phyloP scores from a whole-genome alignment of 768 basidiomycete genomes.

The Tremella fuciformis region DNA sequence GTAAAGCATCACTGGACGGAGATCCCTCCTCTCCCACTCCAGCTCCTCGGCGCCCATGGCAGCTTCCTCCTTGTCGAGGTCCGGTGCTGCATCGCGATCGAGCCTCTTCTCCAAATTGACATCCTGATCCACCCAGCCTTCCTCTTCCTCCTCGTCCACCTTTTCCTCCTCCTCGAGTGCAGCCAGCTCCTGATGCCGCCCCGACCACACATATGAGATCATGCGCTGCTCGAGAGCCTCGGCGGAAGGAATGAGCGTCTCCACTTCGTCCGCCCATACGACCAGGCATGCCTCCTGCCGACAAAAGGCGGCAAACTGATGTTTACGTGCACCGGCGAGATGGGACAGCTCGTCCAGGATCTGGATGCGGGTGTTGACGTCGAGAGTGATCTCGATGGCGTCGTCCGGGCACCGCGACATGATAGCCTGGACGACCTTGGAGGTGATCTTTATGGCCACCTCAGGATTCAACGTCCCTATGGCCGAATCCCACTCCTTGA shows the following conservation, averaged over 20 bases:
- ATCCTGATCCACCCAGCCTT: conserved; percentile 34
- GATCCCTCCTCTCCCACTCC: conserved; percentile 39
- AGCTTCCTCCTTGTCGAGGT: conserved; percentile 16
- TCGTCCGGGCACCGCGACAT: conserved; percentile 43
- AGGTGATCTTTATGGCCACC: conserved; percentile 47
- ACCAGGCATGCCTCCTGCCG: conserved; percentile 79
- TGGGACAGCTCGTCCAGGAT: conserved; percentile 73
- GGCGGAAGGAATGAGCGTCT: conserved; percentile 63
- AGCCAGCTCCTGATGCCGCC: conserved; percentile 32
- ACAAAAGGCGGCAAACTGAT: conserved; percentile 85
- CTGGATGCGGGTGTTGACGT: conserved; percentile 78
- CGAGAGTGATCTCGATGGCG: conserved; percentile 56
- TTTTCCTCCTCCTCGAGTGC: conserved; percentile 27
- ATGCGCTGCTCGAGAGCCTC: conserved; percentile 64
- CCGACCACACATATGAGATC: conserved; percentile 74
- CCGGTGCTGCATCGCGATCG: conserved; percentile 1
- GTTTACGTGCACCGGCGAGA: conserved; percentile 77
- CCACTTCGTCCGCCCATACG: conserved; percentile 78
- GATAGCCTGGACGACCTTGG: conserved; percentile 47
- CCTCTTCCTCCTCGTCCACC: conserved; percentile 27
- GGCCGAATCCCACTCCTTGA: conserved; percentile 48
- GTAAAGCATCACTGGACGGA: conserved; percentile 47
- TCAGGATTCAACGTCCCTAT: conserved; percentile 45
- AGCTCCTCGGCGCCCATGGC: conserved; percentile 26
- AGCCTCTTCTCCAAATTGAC: conserved; percentile 16